Evolutionary conservation across 257 asterid species (phyloP).

Genomic region (Verbascum thapsus): DNA sequence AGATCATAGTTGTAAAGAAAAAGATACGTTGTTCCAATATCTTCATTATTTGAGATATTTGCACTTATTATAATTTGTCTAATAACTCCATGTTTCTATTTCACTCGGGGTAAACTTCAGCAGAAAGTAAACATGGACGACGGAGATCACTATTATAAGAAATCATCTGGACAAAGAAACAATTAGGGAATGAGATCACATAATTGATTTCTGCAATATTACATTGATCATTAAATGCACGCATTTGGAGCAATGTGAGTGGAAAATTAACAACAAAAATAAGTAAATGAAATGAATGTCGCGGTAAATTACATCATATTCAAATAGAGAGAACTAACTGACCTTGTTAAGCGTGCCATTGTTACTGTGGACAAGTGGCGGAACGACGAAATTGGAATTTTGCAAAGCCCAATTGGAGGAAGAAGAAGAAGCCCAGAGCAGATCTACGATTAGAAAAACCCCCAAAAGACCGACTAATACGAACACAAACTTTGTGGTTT

Average conservation of each 20-base stretch:
- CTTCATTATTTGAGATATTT: neutral
- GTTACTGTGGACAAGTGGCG: conserved; percentile 22
- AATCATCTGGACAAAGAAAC: neutral
- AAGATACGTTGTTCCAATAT: conserved; percentile 10
- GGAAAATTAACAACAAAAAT: conserved; percentile 1
- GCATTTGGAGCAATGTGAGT: conserved; percentile 1
- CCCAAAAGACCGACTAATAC: conserved; percentile 59
- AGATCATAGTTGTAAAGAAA: neutral
- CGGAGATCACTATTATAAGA: neutral
- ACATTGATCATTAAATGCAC: neutral
- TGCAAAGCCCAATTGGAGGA: conserved; percentile 40
- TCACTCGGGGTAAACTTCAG: neutral
- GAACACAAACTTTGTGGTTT: conserved; percentile 53
- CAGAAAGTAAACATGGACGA: conserved; percentile 4
- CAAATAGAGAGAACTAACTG: conserved; percentile 20
- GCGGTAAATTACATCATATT: neutral
- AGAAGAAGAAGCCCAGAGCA: conserved; percentile 74
- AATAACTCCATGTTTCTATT: too few relatives aligned
- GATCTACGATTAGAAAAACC: conserved; percentile 63
- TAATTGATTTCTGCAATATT: neutral
- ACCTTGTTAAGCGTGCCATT: conserved; percentile 33
- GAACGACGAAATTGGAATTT: conserved; percentile 34
- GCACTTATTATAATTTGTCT: too few relatives aligned
- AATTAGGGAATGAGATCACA: conserved; percentile 10
- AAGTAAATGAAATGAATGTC: conserved; percentile 1